A percentile compares a stretch with the other conserved stretches of the same genome.
Evolutionary conservation across 2,329 filamentous ascomycete species (phyloP).

Genomic region (Hyphodiscus sp.): DNA sequence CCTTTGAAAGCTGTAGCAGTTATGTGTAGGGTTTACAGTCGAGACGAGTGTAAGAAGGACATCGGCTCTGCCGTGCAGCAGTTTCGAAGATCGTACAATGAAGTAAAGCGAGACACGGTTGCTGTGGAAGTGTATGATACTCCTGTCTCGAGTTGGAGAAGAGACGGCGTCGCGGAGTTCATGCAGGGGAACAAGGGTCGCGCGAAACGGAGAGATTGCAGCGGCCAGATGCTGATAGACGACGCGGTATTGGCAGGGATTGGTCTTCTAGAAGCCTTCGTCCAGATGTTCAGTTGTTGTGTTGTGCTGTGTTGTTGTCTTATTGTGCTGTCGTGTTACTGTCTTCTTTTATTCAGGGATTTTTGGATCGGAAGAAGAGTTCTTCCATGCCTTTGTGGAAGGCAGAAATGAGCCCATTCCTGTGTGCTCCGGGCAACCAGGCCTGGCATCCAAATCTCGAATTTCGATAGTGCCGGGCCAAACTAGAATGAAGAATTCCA

Average conservation of each 20-base stretch:
- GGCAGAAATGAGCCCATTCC: neutral
- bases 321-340: too few relatives aligned
- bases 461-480: neutral
- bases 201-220: neutral
- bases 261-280: neutral
- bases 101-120: slow-evolving; percentile 9
- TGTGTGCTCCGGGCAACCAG: slow-evolving; percentile 9
- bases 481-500: neutral
- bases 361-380: neutral
- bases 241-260: neutral
- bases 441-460: neutral
- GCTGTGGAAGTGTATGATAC: slow-evolving; percentile 20
- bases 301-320: too few relatives aligned
- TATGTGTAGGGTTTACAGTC: neutral
- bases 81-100: neutral
- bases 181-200: neutral
- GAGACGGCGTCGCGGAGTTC: neutral
- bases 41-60: neutral
- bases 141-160: slow-evolving; percentile 10
- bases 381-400: neutral
- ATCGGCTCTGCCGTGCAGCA: slow-evolving; percentile 15
- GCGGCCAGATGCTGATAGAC: neutral
- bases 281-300: neutral
- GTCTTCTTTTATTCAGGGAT: too few relatives aligned
- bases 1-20: neutral